These are phyloP conservation scores for Ilyonectria sp. DNA, from an alignment of 2,329 filamentous ascomycete species.

Conservation along the genomic window DNA sequence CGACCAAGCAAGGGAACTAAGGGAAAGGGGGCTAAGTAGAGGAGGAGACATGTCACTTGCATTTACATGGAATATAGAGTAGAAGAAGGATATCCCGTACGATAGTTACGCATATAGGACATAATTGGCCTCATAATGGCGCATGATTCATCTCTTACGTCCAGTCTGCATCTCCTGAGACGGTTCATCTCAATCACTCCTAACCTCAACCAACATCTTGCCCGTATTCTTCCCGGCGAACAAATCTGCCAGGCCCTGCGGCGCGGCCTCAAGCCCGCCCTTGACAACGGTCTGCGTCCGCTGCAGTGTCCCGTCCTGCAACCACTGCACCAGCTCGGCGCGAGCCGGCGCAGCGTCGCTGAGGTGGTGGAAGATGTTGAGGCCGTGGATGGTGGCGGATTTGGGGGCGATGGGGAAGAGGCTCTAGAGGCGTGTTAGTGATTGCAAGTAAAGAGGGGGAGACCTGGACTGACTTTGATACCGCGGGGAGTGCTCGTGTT, in stretches of 20 bases:
- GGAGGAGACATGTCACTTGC: conserved; percentile 12
- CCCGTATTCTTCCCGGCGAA: conserved; percentile 80
- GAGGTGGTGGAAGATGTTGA: conserved; percentile 80
- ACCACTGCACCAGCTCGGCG: conserved; percentile 76
- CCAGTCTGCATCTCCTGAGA: background rate
- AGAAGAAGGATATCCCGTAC: conserved; percentile 26
- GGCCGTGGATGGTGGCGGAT: conserved; percentile 72
- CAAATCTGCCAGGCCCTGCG: conserved; percentile 74
- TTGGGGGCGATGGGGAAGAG: conserved; percentile 8
- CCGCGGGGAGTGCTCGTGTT: conserved; percentile 70
- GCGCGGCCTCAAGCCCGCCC: conserved; percentile 76
- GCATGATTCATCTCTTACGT: conserved; percentile 8
- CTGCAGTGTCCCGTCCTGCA: conserved; percentile 80
- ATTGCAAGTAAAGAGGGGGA: conserved; percentile 67
- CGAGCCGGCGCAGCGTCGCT: conserved; percentile 71
- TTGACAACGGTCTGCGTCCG: conserved; percentile 79
- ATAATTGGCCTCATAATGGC: conserved; percentile 22
- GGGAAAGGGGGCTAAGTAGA: conserved; percentile 21
- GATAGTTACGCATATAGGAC: conserved; percentile 22
- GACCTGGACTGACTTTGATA: background rate
- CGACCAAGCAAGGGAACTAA: conserved; percentile 39
- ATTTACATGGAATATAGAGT: conserved; percentile 43
- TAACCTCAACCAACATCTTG: conserved; percentile 59
- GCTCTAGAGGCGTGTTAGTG: conserved; percentile 65
- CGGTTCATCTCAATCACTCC: conserved; percentile 24